A percentile compares a stretch with the other conserved stretches of the same genome.
These are phyloP conservation scores for Solanum pimpinellifolium DNA, from an alignment of 257 asterid genomes.

Conservation along the genomic window DNA sequence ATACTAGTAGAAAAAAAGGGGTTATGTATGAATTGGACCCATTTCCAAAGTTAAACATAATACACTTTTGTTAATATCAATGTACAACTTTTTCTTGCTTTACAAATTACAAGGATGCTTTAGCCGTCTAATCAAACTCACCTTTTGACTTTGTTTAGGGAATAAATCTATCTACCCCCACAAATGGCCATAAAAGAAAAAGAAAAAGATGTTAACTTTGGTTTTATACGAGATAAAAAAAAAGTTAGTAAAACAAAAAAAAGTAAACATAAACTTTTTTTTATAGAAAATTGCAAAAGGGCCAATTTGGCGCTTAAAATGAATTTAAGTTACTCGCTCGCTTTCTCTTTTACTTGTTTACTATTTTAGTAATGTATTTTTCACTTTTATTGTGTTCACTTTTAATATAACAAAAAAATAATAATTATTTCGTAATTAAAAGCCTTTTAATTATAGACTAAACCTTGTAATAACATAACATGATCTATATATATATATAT, in stretches of 20 bases:
- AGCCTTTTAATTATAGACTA: neutral
- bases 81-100: constrained; percentile 39
- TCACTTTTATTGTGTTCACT: no score
- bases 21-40: neutral
- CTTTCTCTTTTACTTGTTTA: no score
- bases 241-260: neutral
- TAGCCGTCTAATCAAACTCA: constrained; percentile 19
- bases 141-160: constrained; percentile 41
- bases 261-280: no score
- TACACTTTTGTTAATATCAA: constrained; percentile 52
- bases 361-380: no score
- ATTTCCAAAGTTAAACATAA: constrained; percentile 9
- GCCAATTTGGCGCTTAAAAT: no score
- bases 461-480: neutral
- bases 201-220: neutral
- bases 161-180: neutral
- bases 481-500: neutral
- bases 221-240: neutral
- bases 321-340: no score
- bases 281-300: no score
- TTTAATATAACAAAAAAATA: no score
- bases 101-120: constrained; percentile 27
- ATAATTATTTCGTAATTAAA: neutral
- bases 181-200: neutral
- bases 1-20: neutral